These are phyloP conservation scores for Crithidia brevicula DNA, from an alignment of 208 protist species.

Conservation along the genomic window DNA sequence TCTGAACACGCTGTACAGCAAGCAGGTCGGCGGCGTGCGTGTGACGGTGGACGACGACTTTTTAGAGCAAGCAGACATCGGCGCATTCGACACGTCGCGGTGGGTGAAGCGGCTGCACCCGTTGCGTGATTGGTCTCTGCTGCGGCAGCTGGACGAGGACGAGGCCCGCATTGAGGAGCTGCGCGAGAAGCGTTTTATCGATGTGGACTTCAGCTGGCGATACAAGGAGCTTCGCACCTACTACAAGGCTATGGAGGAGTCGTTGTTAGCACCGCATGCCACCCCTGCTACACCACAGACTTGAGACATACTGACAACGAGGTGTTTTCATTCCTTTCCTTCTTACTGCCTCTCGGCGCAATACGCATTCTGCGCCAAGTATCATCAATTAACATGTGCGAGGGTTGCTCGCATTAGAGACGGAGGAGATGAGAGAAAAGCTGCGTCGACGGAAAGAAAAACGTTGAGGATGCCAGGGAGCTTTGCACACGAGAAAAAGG, in stretches of 20 bases:
- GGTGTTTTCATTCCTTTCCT: no score
- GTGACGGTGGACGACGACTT: conserved; percentile 83
- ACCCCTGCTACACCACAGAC: background rate
- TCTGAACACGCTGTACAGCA: conserved; percentile 85
- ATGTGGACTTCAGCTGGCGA: conserved; percentile 85
- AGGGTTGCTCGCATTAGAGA: no score
- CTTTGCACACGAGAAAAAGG: no score
- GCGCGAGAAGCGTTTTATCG: conserved; percentile 72
- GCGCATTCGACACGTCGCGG: conserved; percentile 82
- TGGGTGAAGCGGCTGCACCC: conserved; percentile 87
- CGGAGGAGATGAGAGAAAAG: no score
- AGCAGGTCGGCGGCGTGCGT: conserved; percentile 82
- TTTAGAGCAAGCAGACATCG: conserved; percentile 74
- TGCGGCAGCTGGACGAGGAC: conserved; percentile 86
- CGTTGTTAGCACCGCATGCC: conserved; percentile 33
- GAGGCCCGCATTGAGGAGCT: conserved; percentile 77
- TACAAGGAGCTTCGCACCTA: conserved; percentile 73
- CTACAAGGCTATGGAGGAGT: conserved; percentile 68
- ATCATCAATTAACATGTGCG: no score
- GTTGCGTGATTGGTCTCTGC: conserved; percentile 84
- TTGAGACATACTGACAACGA: background rate
- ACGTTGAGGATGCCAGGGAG: no score
- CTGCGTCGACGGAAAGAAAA: no score
- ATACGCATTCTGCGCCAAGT: no score
- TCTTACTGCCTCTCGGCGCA: no score